These are phyloP conservation scores for Ambrosia hybrid DNA, from an alignment of 140 eudicot genomes.

Conservation along the genomic window DNA sequence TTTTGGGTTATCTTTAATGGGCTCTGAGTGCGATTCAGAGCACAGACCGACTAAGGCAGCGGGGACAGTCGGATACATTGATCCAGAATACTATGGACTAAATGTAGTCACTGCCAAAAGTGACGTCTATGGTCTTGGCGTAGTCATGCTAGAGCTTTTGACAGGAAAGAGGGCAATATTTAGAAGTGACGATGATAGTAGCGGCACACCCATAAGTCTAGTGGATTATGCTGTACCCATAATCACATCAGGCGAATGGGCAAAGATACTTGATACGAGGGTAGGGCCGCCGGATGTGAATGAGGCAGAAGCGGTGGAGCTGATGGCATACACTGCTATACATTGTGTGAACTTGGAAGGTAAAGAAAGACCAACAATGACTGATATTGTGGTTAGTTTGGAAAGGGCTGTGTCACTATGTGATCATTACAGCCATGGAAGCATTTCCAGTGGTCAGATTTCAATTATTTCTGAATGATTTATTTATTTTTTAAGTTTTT, in stretches of 20 bases:
- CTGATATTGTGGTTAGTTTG: slow-evolving; percentile 79
- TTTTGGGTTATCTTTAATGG: slow-evolving; percentile 84
- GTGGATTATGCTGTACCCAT: slow-evolving; percentile 81
- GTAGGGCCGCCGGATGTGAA: slow-evolving; percentile 66
- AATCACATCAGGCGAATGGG: slow-evolving; percentile 67
- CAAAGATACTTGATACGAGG: slow-evolving; percentile 59
- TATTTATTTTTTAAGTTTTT: slow-evolving; percentile 18
- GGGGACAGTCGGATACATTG: slow-evolving; percentile 95
- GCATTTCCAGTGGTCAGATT: slow-evolving; percentile 72
- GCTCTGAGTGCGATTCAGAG: slow-evolving; percentile 58
- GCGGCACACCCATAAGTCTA: slow-evolving; percentile 54
- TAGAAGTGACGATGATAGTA: slow-evolving; percentile 43
- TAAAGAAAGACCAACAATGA: slow-evolving; percentile 83
- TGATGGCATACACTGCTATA: slow-evolving; percentile 87
- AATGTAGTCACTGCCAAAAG: slow-evolving; percentile 87
- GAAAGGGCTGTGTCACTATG: slow-evolving; percentile 77
- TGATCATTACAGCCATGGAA: slow-evolving; percentile 68
- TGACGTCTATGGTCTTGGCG: slow-evolving; percentile 93
- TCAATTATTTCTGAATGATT: slow-evolving; percentile 73
- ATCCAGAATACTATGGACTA: slow-evolving; percentile 90
- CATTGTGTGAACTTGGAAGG: slow-evolving; percentile 88
- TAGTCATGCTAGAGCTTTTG: slow-evolving; percentile 73
- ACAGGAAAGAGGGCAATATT: slow-evolving; percentile 91
- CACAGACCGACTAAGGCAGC: slow-evolving; percentile 73
- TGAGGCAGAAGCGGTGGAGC: slow-evolving; percentile 88